Evolutionary conservation across 1,284 basidiomycete genomes (phyloP), one percentile per base, ranked within the genome.

Genomic region (Xanthoconium separans): DNA sequence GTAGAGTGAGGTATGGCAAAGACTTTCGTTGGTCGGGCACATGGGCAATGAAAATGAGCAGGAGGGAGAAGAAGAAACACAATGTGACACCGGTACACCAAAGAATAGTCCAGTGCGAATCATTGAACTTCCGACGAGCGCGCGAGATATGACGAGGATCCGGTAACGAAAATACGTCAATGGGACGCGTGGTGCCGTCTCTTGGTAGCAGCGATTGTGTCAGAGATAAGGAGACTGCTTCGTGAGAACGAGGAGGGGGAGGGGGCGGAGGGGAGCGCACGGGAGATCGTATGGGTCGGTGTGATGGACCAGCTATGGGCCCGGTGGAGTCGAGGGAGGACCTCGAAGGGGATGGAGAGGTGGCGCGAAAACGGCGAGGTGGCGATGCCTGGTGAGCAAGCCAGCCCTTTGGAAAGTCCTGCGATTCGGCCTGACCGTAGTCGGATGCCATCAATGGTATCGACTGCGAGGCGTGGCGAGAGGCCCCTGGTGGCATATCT

Each of bases 181-280:
- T 63, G 7, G 85, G 82, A 49, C 84, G 77, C 40, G 78, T 70
- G 47, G 75, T 73, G 30, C 85, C 86, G 56, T 88, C 86, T 44
- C 81, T 75, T 24, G 87, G 89, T 7, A 91, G 75, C 2, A 91
- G 73, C 2, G 88, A 89, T 62, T 89, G 82, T 6, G 86, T 89
- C 22, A 90, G 69, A 20, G 84, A 84, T 53, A 85, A 71, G n/a
- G 83, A 80, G 40, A 77, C 73, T 24, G 77, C 73, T 44, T 72
- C 70, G 52, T 67, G 67, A 56, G 63, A 64, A 22, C 71, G 74
- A 16, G 70, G 65, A 13, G 70, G 65, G 9, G 74, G 70, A 30
- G 76, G 74, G 4, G 71, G 58, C 0, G 68, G 66, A 50, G 66
- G 68, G 50, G 65, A 57, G 59, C 20, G 51, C 15, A 62, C 22